Conservation (phyloP, 176 grass and related monocot species). For the maize (Zea mays) region DNA sequence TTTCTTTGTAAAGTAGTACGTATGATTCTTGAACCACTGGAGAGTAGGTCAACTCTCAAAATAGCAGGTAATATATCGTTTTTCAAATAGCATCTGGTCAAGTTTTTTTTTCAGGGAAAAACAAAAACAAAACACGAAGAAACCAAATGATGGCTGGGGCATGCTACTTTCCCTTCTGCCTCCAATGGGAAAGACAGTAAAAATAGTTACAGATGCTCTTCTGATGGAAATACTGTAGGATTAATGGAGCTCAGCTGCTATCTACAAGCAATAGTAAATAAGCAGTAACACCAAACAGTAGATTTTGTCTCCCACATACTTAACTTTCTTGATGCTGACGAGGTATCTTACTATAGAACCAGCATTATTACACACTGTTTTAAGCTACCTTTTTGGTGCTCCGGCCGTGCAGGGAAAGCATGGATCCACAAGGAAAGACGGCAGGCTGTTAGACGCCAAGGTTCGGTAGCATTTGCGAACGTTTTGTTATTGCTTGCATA, state of each 20-base stretch:
- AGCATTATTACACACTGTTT: slow-evolving; percentile 32
- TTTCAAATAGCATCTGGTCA: slow-evolving; percentile 15
- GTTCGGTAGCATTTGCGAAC: slow-evolving; percentile 44
- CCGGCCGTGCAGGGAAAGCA: slow-evolving; percentile 68
- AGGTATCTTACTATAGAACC: slow-evolving; percentile 35
- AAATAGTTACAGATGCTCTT: slow-evolving; percentile 20
- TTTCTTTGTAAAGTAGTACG: not conserved
- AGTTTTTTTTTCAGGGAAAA: not conserved
- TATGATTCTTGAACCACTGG: slow-evolving; percentile 18
- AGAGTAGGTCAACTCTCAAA: not conserved
- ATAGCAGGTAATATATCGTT: not conserved
- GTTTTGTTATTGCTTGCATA: not conserved
- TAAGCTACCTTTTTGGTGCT: slow-evolving; percentile 30
- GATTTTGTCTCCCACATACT: slow-evolving; percentile 30
- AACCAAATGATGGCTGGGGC: slow-evolving; percentile 17
- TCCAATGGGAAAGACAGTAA: slow-evolving; percentile 6
- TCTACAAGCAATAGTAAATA: slow-evolving; percentile 16
- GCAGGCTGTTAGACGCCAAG: slow-evolving; percentile 66
- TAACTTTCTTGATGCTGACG: not conserved
- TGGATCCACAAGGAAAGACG: slow-evolving; percentile 67
- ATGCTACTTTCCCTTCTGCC: not conserved
- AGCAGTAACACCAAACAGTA: slow-evolving; percentile 31
- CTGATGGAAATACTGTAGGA: slow-evolving; percentile 23
- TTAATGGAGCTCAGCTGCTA: not conserved
- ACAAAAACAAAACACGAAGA: not conserved